Evolutionary conservation across 2,329 filamentous ascomycete species (phyloP).

Genomic region (Penicillium sp.): DNA sequence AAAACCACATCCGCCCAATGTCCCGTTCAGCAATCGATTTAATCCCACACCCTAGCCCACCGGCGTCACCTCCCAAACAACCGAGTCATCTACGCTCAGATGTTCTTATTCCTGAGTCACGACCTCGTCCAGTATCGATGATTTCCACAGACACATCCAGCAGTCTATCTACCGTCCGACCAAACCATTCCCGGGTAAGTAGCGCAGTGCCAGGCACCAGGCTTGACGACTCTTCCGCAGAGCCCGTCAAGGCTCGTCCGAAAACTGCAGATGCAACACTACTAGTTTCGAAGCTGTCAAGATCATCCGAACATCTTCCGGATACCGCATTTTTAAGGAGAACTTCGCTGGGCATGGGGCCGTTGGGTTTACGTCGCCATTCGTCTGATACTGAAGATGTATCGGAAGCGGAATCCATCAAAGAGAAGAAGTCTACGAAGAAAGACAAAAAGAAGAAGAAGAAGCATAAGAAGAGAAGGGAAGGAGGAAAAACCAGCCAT

Average conservation of each 20-base stretch:
- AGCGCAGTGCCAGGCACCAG: conserved; percentile 41
- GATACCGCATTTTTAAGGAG: conserved; percentile 10
- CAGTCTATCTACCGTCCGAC: conserved; percentile 64
- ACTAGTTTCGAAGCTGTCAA: conserved; percentile 2
- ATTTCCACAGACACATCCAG: conserved; percentile 82
- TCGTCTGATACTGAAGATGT: conserved; percentile 9
- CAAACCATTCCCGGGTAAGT: conserved; percentile 69
- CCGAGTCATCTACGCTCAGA: conserved; percentile 11
- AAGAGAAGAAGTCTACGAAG: conserved; percentile 6
- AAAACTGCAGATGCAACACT: conserved; percentile 37
- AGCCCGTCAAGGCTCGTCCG: conserved; percentile 22
- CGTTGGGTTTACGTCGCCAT: conserved; percentile 4
- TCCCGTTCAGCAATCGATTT: conserved; percentile 32
- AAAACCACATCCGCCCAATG: conserved; percentile 28
- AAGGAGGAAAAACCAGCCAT: not conserved
- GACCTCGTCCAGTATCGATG: conserved; percentile 71
- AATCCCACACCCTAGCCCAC: conserved; percentile 26
- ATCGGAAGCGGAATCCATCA: conserved; percentile 4
- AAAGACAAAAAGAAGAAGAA: conserved; percentile 13
- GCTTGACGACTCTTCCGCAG: not conserved
- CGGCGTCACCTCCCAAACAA: conserved; percentile 28
- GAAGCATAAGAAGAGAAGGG: not conserved
- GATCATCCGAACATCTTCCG: conserved; percentile 3
- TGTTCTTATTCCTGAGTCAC: conserved; percentile 3
- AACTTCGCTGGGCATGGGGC: conserved; percentile 10